A percentile compares a stretch with the other conserved stretches of the same genome.
These are phyloP conservation scores for Blastocystis sp. DNA, from an alignment of 352 stramenopile genomes.

Conservation along the genomic window DNA sequence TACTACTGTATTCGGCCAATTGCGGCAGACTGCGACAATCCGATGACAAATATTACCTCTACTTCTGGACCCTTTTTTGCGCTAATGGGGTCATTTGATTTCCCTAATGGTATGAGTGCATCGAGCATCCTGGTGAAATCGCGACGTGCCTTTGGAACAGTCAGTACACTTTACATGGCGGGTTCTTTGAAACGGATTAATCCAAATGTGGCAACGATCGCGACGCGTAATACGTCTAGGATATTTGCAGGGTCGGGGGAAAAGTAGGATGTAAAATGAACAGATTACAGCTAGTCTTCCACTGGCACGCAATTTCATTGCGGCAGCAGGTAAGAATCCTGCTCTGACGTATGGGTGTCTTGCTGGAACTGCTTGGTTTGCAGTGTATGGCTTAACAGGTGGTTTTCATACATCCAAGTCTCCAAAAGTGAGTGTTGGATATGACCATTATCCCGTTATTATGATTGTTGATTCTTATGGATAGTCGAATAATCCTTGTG, in stretches of 20 bases:
- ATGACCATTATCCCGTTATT: constrained; percentile 36
- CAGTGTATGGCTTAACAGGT: constrained; percentile 38
- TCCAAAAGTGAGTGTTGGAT: background rate
- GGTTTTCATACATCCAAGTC: background rate
- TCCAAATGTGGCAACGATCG: background rate
- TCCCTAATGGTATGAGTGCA: constrained; percentile 2
- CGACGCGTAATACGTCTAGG: background rate
- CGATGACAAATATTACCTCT: no score
- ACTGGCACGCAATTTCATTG: background rate
- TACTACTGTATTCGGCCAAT: background rate
- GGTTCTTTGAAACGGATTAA: background rate
- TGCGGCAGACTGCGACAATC: no score
- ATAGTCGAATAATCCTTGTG: constrained; percentile 53
- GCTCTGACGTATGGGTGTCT: background rate
- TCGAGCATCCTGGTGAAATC: background rate
- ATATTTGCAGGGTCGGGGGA: background rate
- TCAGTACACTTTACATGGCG: background rate
- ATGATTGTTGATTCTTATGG: background rate
- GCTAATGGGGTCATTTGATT: background rate
- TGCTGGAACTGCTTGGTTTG: background rate
- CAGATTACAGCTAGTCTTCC: background rate
- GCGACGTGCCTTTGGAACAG: background rate
- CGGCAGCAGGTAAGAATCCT: background rate
- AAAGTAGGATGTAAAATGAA: background rate
- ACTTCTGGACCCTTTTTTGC: background rate